Conservation (phyloP, 2,329 filamentous ascomycete genomes). For the Raffaelea deltoideospora region DNA sequence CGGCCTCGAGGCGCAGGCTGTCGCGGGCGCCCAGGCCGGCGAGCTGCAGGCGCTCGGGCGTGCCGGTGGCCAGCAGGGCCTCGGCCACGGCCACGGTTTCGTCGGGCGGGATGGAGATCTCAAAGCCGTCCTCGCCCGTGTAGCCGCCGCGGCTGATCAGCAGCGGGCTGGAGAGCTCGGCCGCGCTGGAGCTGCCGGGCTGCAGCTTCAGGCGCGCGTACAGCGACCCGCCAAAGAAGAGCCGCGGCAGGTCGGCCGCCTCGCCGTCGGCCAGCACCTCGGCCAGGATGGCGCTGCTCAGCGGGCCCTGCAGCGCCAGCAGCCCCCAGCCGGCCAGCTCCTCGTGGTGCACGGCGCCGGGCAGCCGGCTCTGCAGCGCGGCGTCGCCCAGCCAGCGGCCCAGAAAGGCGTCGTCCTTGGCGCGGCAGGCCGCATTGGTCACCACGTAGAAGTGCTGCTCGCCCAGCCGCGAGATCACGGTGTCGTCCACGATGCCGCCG, state of each 20-base stretch:
- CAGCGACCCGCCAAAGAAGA: constrained; percentile 71
- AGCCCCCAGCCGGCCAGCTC: constrained; percentile 60
- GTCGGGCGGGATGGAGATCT: constrained; percentile 67
- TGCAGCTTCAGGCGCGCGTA: constrained; percentile 49
- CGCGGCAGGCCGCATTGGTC: constrained; percentile 82
- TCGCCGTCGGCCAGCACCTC: constrained; percentile 40
- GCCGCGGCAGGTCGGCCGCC: constrained; percentile 40
- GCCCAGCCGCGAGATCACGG: constrained; percentile 69
- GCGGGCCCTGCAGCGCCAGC: constrained; percentile 78
- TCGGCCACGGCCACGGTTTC: constrained; percentile 53
- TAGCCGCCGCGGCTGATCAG: constrained; percentile 84
- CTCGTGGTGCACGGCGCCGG: constrained; percentile 15
- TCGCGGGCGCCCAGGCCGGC: constrained; percentile 86
- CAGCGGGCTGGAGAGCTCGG: constrained; percentile 30
- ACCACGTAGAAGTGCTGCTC: constrained; percentile 77
- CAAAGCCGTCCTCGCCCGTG: constrained; percentile 96
- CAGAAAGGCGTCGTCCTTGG: constrained; percentile 75
- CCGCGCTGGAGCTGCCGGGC: constrained; percentile 19
- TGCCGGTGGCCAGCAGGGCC: constrained; percentile 50
- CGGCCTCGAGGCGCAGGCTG: constrained; percentile 83
- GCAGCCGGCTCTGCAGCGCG: constrained; percentile 14
- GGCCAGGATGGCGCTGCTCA: constrained; percentile 54
- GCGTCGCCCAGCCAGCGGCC: constrained; percentile 48
- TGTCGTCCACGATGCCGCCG: constrained; percentile 91
- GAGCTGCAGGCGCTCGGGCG: constrained; percentile 49